Percentiles rank a stretch among this genome's conserved stretches.
phyloP scores from a whole-genome alignment of 345 rosid species.

The Geranium rotundifolium region DNA sequence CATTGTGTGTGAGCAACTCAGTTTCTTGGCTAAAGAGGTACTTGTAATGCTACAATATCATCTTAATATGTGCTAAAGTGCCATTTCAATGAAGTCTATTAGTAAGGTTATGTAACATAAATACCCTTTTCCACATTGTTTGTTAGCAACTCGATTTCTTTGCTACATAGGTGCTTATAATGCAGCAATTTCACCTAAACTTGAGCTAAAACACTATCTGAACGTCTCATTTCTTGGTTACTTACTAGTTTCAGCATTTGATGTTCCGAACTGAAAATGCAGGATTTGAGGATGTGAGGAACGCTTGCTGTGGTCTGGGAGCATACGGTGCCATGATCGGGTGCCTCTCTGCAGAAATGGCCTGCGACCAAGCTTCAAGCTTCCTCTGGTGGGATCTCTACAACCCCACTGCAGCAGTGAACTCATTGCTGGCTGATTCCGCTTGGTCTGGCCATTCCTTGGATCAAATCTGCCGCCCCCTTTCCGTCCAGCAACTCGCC shows the following conservation, averaged over 20 bases:
- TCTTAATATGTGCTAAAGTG: no score
- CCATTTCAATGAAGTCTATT: no score
- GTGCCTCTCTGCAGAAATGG: constrained; percentile 41
- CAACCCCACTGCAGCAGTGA: constrained; percentile 41
- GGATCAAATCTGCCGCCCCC: constrained; percentile 36
- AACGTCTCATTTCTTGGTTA: no score
- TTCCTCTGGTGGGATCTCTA: constrained; percentile 69
- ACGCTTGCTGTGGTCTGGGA: constrained; percentile 53
- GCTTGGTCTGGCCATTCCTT: constrained; percentile 41
- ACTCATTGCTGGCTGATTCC: constrained; percentile 42
- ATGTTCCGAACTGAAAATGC: constrained; percentile 8
- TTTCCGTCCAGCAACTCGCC: constrained; percentile 24
- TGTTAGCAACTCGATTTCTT: no score
- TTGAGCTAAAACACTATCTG: no score
- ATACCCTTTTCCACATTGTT: no score
- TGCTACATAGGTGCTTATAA: no score
- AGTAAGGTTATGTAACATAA: no score
- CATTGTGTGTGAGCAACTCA: no score
- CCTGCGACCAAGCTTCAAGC: constrained; percentile 32
- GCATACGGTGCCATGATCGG: constrained; percentile 31
- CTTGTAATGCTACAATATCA: no score
- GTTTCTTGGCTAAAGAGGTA: no score
- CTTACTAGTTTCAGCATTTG: constrained; percentile 3
- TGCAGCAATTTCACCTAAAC: no score
- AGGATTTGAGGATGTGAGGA: constrained; percentile 35